phyloP scores from a whole-genome alignment of 1,284 basidiomycete species.

The Papiliotrema flavescens region DNA sequence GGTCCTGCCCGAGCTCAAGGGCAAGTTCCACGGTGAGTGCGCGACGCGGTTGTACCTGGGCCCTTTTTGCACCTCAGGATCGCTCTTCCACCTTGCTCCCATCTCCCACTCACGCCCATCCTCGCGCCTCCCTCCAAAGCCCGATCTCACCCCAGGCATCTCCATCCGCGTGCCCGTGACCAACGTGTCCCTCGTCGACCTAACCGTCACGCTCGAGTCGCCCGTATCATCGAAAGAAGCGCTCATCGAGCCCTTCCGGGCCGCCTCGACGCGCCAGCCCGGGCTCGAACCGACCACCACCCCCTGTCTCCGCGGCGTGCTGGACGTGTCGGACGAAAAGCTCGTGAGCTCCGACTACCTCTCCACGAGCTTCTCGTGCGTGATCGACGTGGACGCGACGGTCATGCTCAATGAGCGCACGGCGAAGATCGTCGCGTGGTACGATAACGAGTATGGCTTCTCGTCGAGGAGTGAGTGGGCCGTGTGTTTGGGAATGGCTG shows the following conservation, averaged over 20 bases:
- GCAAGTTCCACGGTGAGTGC: slow-evolving; percentile 47
- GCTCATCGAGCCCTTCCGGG: slow-evolving; percentile 44
- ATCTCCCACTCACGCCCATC: too few species aligned
- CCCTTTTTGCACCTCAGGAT: not conserved
- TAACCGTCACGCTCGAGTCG: slow-evolving; percentile 44
- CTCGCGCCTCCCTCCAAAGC: too few species aligned
- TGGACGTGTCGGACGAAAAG: slow-evolving; percentile 48
- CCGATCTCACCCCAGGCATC: slow-evolving; percentile 38
- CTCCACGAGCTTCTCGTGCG: slow-evolving; percentile 34
- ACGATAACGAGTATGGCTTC: slow-evolving; percentile 48
- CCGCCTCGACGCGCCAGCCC: slow-evolving; percentile 25
- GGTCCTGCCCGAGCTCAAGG: slow-evolving; percentile 49
- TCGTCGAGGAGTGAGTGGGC: slow-evolving; percentile 24
- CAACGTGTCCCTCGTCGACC: slow-evolving; percentile 50
- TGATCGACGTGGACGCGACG: slow-evolving; percentile 46
- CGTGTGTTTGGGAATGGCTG: too few species aligned
- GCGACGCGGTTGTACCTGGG: not conserved
- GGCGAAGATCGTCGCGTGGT: slow-evolving; percentile 49
- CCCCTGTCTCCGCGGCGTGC: slow-evolving; percentile 30
- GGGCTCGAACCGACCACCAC: slow-evolving; percentile 3
- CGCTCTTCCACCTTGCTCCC: not conserved
- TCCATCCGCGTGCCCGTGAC: slow-evolving; percentile 50
- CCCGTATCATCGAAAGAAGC: slow-evolving; percentile 42
- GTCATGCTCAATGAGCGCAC: slow-evolving; percentile 42
- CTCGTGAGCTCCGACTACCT: slow-evolving; percentile 50